Evolutionary conservation across 345 rosid genomes (phyloP).

Genomic region (Moringa oleifera): DNA sequence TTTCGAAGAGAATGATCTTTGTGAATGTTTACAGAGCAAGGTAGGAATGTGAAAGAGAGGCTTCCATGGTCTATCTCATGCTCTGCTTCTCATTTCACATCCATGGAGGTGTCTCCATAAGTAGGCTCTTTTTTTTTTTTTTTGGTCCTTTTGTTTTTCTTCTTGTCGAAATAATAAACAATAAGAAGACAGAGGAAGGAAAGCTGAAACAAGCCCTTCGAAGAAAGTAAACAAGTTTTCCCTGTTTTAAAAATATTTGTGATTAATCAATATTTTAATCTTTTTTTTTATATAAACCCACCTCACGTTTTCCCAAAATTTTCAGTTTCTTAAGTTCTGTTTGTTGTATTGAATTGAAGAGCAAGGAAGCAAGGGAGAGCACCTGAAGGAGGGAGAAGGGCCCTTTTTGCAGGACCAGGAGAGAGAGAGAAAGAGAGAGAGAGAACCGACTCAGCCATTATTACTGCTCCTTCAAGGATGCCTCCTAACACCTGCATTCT

Average conservation of each 20-base stretch:
- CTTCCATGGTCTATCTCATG: neutral
- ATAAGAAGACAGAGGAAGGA: neutral
- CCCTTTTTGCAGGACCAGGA: conserved; percentile 6
- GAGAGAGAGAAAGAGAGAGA: conserved; percentile 4
- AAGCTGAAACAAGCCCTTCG: neutral
- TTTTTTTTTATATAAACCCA: conserved; percentile 26
- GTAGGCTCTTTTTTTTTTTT: conserved; percentile 7
- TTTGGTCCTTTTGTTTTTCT: conserved; percentile 14
- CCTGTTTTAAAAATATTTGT: neutral
- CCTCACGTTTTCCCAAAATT: conserved; percentile 24
- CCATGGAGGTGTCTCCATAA: neutral
- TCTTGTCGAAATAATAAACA: conserved; percentile 10
- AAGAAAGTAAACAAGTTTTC: neutral
- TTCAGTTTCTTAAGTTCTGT: conserved; percentile 17
- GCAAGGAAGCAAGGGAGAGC: conserved; percentile 9
- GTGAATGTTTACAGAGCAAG: conserved; percentile 24
- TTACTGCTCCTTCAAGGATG: conserved; percentile 25
- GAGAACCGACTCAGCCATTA: conserved; percentile 1
- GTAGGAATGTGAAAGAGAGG: conserved; percentile 26
- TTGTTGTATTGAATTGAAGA: conserved; percentile 10
- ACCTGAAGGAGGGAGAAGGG: neutral
- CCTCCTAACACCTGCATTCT: conserved; percentile 36
- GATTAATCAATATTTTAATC: conserved; percentile 9
- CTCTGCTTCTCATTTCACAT: neutral
- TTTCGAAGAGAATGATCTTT: conserved; percentile 1